phyloP scores from a whole-genome alignment of 352 stramenopile genomes.

The Globisporangium cederbergense region DNA sequence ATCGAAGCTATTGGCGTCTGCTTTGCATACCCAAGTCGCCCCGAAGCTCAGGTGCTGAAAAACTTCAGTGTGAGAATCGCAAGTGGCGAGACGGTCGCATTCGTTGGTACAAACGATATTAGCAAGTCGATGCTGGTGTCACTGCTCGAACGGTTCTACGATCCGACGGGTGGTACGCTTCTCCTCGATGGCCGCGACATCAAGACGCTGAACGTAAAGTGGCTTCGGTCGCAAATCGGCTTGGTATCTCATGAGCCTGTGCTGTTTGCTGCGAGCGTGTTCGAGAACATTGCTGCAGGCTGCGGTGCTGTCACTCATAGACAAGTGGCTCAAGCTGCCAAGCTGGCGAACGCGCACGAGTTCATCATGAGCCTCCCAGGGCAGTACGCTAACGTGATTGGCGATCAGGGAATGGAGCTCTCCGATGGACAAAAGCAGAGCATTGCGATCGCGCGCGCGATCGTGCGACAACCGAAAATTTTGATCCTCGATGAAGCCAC shows the following conservation, averaged over 20 bases:
- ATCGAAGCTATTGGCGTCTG: neutral
- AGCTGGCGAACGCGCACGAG: conserved; percentile 38
- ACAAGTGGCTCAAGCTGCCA: conserved; percentile 20
- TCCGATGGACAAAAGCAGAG: conserved; percentile 38
- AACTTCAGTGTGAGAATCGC: neutral
- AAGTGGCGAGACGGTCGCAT: neutral
- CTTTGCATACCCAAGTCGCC: conserved; percentile 1
- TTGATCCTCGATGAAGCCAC: conserved; percentile 32
- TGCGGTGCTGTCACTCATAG: conserved; percentile 45
- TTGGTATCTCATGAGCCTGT: too few relatives aligned
- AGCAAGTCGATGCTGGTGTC: neutral
- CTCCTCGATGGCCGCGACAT: neutral
- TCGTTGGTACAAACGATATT: neutral
- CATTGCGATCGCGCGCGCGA: conserved; percentile 31
- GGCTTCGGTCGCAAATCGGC: too few relatives aligned
- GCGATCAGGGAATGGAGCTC: conserved; percentile 31
- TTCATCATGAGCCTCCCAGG: conserved; percentile 82
- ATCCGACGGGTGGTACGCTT: neutral
- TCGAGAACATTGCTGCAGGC: conserved; percentile 42
- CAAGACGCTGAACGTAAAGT: too few relatives aligned
- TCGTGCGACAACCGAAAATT: conserved; percentile 79
- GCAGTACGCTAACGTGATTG: conserved; percentile 76
- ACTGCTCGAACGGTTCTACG: conserved; percentile 5
- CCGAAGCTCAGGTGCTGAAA: neutral
- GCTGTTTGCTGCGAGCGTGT: too few relatives aligned